Evolutionary conservation across 495 filamentous ascomycete species (phyloP).

Genomic region (Parathielavia appendiculata): DNA sequence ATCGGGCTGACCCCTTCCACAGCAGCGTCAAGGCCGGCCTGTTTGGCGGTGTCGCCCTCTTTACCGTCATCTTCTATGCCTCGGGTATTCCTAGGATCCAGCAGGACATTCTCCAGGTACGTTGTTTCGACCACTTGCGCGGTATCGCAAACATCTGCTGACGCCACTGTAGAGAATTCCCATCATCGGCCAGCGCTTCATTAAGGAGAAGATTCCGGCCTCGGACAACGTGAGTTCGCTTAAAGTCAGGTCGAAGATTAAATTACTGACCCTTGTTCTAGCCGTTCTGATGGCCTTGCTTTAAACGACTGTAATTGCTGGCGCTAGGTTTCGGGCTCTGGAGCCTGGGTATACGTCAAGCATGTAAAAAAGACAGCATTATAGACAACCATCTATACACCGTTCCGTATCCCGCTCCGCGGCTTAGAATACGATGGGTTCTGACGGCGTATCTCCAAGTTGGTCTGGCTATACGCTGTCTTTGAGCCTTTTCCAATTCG

Average conservation of each 20-base stretch:
- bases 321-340: background rate
- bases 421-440: no score
- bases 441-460: no score
- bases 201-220: slow-evolving; percentile 49
- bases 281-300: slow-evolving; percentile 40
- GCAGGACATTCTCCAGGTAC: slow-evolving; percentile 50
- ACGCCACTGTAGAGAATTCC: slow-evolving; percentile 47
- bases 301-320: slow-evolving; percentile 3
- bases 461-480: no score
- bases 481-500: no score
- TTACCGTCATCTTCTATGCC: slow-evolving; percentile 55
- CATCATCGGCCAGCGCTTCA: slow-evolving; percentile 44
- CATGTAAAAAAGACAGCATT: slow-evolving; percentile 23
- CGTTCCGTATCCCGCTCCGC: background rate
- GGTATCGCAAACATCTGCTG: slow-evolving; percentile 4
- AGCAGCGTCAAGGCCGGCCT: slow-evolving; percentile 44
- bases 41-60: slow-evolving; percentile 52
- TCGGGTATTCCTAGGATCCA: slow-evolving; percentile 54
- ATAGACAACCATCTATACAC: slow-evolving; percentile 20
- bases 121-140: background rate
- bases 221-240: slow-evolving; percentile 51
- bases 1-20: background rate
- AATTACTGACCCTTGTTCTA: slow-evolving; percentile 17
- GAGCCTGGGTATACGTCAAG: background rate
- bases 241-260: background rate